Conservation (phyloP, 2,329 filamentous ascomycete genomes). For the Neobulgaria alba region DNA sequence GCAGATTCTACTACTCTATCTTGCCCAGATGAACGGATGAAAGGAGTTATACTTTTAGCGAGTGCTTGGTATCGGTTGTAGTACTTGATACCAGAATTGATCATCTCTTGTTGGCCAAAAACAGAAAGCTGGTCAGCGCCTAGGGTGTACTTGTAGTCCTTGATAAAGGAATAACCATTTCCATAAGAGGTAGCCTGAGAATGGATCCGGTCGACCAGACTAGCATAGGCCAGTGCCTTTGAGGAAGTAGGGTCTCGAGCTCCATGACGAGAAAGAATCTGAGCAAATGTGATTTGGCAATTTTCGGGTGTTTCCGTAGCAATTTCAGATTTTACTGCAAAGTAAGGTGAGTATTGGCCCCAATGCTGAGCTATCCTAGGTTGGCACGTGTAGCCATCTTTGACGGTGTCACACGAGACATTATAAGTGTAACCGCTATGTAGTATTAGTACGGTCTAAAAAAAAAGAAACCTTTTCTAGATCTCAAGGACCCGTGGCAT, state of each 20-base stretch:
- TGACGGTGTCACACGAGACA: slow-evolving; percentile 23
- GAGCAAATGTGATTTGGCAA: slow-evolving; percentile 73
- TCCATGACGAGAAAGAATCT: slow-evolving; percentile 76
- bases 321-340: slow-evolving; percentile 61
- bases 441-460: slow-evolving; percentile 4
- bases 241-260: slow-evolving; percentile 67
- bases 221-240: slow-evolving; percentile 57
- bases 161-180: slow-evolving; percentile 59
- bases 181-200: slow-evolving; percentile 45
- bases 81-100: slow-evolving; percentile 68
- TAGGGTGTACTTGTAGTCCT: slow-evolving; percentile 61
- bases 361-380: slow-evolving; percentile 39
- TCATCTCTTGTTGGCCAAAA: slow-evolving; percentile 61
- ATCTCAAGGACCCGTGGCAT: too few relatives aligned
- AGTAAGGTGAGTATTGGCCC: slow-evolving; percentile 87
- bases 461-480: background rate
- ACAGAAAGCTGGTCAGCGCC: slow-evolving; percentile 60
- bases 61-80: slow-evolving; percentile 64
- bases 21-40: slow-evolving; percentile 63
- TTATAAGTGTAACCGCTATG: slow-evolving; percentile 11
- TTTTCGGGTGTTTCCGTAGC: slow-evolving; percentile 48
- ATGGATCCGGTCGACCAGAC: slow-evolving; percentile 59
- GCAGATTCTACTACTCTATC: slow-evolving; percentile 67
- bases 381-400: slow-evolving; percentile 26
- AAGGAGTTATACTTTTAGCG: slow-evolving; percentile 48